Evolutionary conservation across 106 monocot species (phyloP).

Genomic region (Dendrobium officinale): DNA sequence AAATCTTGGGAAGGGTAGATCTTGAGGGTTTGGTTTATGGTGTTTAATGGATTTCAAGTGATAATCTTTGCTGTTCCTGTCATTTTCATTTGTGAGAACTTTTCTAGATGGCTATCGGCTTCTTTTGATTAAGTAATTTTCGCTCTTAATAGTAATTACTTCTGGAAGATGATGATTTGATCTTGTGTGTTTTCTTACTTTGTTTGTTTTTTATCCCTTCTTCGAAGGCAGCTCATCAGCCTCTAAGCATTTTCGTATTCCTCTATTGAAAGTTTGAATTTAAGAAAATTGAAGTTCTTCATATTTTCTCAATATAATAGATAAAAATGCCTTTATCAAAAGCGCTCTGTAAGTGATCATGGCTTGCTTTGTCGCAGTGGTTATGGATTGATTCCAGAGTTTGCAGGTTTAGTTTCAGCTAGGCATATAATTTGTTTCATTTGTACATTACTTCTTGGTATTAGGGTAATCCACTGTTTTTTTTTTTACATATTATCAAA

Average conservation of each 20-base stretch:
- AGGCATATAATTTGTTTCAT: not conserved
- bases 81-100: too few relatives aligned
- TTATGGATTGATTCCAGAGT: not conserved
- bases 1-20: not conserved
- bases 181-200: not conserved
- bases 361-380: not conserved
- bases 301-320: not conserved
- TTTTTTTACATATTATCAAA: not conserved
- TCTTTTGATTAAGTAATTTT: not conserved
- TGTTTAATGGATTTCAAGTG: not conserved
- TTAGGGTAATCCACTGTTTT: too few relatives aligned
- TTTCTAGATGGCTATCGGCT: too few relatives aligned
- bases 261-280: not conserved
- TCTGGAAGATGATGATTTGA: not conserved
- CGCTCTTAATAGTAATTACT: not conserved
- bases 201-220: not conserved
- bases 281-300: not conserved
- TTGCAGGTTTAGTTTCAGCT: not conserved
- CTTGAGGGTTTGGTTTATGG: not conserved
- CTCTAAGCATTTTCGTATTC: not conserved
- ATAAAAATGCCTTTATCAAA: not conserved
- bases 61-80: too few relatives aligned
- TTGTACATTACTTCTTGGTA: not conserved
- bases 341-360: not conserved
- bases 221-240: not conserved